Base-by-base conservation (phyloP, 495 filamentous ascomycete species). In the Cercophora newfieldiana region DNA sequence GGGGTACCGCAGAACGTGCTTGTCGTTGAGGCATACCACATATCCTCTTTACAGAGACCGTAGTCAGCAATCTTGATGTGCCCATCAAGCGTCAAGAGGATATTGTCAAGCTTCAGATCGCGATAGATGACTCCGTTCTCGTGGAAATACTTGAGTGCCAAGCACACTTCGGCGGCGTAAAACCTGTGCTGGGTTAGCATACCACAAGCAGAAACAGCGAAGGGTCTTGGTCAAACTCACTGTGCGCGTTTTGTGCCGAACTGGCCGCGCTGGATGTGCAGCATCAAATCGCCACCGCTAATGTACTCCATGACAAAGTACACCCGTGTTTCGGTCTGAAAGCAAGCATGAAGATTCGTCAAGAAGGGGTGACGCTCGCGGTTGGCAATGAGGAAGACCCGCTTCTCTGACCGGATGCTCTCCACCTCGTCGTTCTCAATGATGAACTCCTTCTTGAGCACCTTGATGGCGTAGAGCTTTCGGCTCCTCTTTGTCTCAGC, bases 271-370 rank as follows among this genome's bases (percentile, higher is more conserved):
- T 99, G 95, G 75, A 99, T 99, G 75, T 99, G 95, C 80, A 97
- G 80, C 95, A 99, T 99, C 73, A 99, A 82, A 85, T 99, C 95
- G 76, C 95, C 95, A 80, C 95, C 95, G 72, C 94, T 97, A 68
- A 99, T 94, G 75, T 99, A 99, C 80, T 99, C 96, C 94, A 98
- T 98, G 69, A 99, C 95, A 73, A 99, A 99, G 81, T 99, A 99
- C 18, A 99, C 93, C 69, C 95, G 82, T 14, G 95, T 99, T 77
- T 99, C 95, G 0, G 95, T 99, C 80, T 99, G 95, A 86, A 99
- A 99, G 83, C 96, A 99, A 64, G 95, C 96, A 72, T 98, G 94
- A 51, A 99, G 81, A 73, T 91, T 98, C 44, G 96, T 87, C 66
- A 99, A 81, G 86, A 99, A 99, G 0, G 95, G 95, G 75, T 99